Base-by-base conservation (phyloP, 2,329 filamentous ascomycete species). In the Aspergillus neotritici region DNA sequence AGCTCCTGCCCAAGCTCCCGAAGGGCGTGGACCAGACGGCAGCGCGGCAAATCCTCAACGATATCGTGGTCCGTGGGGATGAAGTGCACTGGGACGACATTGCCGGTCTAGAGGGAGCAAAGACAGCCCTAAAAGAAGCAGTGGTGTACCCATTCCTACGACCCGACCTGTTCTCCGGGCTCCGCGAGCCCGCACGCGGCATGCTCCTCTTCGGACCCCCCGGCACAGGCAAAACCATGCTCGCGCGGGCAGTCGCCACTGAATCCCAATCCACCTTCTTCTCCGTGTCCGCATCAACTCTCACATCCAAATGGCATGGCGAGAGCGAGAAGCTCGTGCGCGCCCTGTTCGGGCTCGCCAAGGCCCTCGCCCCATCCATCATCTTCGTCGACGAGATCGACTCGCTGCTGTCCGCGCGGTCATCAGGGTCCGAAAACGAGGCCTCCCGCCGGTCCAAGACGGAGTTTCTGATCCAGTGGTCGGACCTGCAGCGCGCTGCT, bases 341-440 rank as follows among this genome's bases (percentile, higher is more conserved):
- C 30, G 93, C 93, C 3, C 73, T 98, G 0, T 98, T 98, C 63
- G 80, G 81, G 0, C 72, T 97, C n/a, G 90, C 93, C 4, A 94
- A 94, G 63, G 76, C 82, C 30, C 76, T 97, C 34, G 89, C 93
- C 0, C 93, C 93, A 0, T 93, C 86, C 48, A 97, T 98, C 62
- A 97, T 98, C 46, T 98, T 98, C 55, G 89, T 98, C 4, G 93
- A 98, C 58, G 93, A 98, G 63, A 98, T 98, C 50, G 93, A 98
- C 64, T 95, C 90, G 1, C 72, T 98, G 0, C 76, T 98, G 0
- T 94, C 89, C 1, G 82, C 89, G 12, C 77, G 93, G 40, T 87
- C 87, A 0, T 83, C 83, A 2, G 63, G 65, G 3, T 84, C 87
- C 1, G 93, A 97, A 60, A 87, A 97, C 56, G 93, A 98, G 67